Evolutionary conservation across 2,329 filamentous ascomycete species (phyloP).

Genomic region (Raffaelea ambrosiae): DNA sequence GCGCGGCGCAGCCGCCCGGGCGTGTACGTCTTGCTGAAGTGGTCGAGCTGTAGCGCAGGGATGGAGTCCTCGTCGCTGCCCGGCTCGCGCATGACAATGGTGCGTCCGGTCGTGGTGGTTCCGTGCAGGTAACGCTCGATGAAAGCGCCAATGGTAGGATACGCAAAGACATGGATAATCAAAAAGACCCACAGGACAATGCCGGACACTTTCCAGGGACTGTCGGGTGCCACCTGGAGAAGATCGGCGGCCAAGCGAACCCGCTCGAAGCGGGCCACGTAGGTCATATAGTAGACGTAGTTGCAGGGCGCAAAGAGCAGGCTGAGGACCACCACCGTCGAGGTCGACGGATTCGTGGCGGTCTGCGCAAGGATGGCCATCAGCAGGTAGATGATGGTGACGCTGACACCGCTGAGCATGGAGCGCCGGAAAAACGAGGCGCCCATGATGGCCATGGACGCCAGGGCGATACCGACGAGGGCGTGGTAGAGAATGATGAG

Average conservation of each 20-base stretch:
- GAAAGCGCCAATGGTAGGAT: conserved; percentile 65
- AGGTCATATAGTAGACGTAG: conserved; percentile 71
- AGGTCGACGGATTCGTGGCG: conserved; percentile 52
- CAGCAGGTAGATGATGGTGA: conserved; percentile 63
- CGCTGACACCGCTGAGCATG: conserved; percentile 76
- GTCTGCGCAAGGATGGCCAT: conserved; percentile 79
- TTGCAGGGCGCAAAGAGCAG: conserved; percentile 81
- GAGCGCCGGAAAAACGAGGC: conserved; percentile 80
- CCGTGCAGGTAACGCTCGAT: conserved; percentile 70
- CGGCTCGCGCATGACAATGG: conserved; percentile 28
- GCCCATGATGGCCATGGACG: conserved; percentile 73
- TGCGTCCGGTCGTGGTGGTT: conserved; percentile 57
- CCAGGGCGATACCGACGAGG: conserved; percentile 65
- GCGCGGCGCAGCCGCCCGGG: conserved; percentile 53
- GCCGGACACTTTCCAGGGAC: conserved; percentile 61
- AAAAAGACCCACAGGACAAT: conserved; percentile 72
- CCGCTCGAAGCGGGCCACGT: conserved; percentile 69
- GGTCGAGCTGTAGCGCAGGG: conserved; percentile 59
- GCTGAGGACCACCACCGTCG: conserved; percentile 59
- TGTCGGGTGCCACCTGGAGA: conserved; percentile 50
- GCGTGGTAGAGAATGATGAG: conserved; percentile 70
- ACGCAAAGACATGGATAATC: conserved; percentile 67
- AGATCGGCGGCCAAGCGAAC: conserved; percentile 53
- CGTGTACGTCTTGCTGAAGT: conserved; percentile 70
- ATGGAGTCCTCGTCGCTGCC: conserved; percentile 17